Conservation (phyloP, 106 monocot species). For the Phalaenopsis aphrodite region DNA sequence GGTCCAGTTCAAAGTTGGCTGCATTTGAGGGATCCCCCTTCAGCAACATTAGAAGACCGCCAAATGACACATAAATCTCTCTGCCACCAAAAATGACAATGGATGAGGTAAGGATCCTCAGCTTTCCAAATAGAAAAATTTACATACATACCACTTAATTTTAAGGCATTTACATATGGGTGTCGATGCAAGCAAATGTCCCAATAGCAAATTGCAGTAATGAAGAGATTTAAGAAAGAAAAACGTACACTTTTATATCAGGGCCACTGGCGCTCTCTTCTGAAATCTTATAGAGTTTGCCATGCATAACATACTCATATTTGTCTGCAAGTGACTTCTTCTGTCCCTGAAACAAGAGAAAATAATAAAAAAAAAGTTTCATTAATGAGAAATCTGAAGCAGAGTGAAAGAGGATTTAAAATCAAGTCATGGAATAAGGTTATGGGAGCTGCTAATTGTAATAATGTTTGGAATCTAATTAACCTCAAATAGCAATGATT, state of each 20-base stretch:
- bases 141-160: too few relatives aligned
- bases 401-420: too few relatives aligned
- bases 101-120: too few relatives aligned
- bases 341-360: slow-evolving; percentile 30
- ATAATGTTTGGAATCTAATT: too few relatives aligned
- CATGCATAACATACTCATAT: slow-evolving; percentile 98
- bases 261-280: slow-evolving; percentile 48
- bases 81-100: slow-evolving; percentile 11
- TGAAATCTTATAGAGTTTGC: slow-evolving; percentile 88
- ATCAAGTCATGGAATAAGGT: too few relatives aligned
- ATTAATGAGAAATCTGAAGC: too few relatives aligned
- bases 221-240: background rate
- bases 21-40: slow-evolving; percentile 74
- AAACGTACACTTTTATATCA: slow-evolving; percentile 66
- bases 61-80: slow-evolving; percentile 74
- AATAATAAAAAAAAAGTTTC: too few relatives aligned
- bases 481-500: too few relatives aligned
- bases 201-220: background rate
- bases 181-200: too few relatives aligned
- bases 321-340: slow-evolving; percentile 93
- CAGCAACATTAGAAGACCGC: slow-evolving; percentile 79
- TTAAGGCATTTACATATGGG: too few relatives aligned
- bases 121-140: too few relatives aligned
- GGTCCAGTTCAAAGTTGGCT: slow-evolving; percentile 60
- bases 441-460: too few relatives aligned